Evolutionary conservation across 139 green algal species (phyloP).

Genomic region (Haematococcus lacustris): DNA sequence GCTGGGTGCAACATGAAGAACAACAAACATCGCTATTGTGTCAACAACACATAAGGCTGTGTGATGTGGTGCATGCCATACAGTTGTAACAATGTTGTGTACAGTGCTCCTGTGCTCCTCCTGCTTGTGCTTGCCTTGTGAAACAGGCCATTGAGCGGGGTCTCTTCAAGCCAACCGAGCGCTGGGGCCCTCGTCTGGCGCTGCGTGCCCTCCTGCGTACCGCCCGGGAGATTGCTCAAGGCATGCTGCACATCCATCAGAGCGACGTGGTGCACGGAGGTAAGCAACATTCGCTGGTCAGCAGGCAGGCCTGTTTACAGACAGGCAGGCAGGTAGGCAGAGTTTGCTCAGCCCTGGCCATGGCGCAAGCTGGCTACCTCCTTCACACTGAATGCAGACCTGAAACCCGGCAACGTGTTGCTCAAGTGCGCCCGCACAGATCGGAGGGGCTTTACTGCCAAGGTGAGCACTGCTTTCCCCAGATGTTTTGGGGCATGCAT

Average conservation of each 20-base stretch:
- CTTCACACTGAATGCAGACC: slow-evolving; percentile 13
- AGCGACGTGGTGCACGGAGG: slow-evolving; percentile 4
- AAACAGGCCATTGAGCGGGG: slow-evolving; percentile 14
- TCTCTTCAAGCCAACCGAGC: slow-evolving; percentile 16
- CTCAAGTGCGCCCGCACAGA: slow-evolving; percentile 19
- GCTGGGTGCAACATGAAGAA: too few species aligned
- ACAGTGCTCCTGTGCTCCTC: too few species aligned
- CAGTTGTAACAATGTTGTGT: too few species aligned
- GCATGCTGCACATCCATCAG: slow-evolving; percentile 8
- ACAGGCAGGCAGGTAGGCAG: not conserved
- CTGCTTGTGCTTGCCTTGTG: too few species aligned
- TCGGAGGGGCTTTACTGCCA: slow-evolving; percentile 19
- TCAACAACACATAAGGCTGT: too few species aligned
- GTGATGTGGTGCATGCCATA: too few species aligned
- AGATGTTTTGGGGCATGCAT: not conserved
- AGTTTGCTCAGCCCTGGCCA: not conserved
- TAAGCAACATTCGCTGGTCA: not conserved
- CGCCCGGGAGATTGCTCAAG: slow-evolving; percentile 21
- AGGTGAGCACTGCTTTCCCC: not conserved
- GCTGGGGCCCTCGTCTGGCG: slow-evolving; percentile 25
- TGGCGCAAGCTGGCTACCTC: not conserved
- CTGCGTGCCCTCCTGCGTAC: slow-evolving; percentile 26
- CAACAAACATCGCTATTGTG: too few species aligned
- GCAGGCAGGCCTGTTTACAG: not conserved
- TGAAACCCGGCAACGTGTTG: slow-evolving; percentile 29